These are phyloP conservation scores for Funneliformis mosseae DNA, from an alignment of 192 early-diverging fungal genomes.

Conservation along the genomic window DNA sequence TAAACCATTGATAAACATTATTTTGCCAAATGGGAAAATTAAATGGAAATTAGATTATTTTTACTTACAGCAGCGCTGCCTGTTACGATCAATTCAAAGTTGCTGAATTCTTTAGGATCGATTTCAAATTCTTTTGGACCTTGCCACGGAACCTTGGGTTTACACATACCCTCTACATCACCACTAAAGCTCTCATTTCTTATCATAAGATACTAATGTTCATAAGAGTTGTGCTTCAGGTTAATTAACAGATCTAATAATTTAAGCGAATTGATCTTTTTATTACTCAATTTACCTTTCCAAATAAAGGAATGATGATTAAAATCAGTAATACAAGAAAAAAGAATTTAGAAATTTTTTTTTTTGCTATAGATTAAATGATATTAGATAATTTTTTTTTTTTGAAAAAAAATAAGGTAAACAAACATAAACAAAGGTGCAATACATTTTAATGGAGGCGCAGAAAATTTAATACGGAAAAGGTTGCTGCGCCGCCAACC, in stretches of 20 bases:
- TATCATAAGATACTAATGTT: neutral
- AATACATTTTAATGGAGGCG: neutral
- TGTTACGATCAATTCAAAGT: neutral
- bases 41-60: neutral
- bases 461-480: neutral
- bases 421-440: neutral
- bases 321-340: neutral
- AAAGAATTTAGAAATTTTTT: neutral
- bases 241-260: neutral
- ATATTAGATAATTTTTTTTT: too few species aligned
- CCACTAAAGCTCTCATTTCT: neutral
- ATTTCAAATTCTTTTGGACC: neutral
- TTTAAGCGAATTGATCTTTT: neutral
- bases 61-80: neutral
- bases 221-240: too few species aligned
- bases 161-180: neutral
- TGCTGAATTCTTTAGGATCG: neutral
- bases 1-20: neutral
- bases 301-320: neutral
- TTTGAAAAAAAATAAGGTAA: too few species aligned
- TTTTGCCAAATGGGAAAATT: neutral
- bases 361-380: neutral
- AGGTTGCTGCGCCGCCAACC: neutral
- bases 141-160: constrained; percentile 7
- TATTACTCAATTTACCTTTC: neutral